Conservation (phyloP, 129 eudicot genomes). For the Glebionis coronaria region DNA sequence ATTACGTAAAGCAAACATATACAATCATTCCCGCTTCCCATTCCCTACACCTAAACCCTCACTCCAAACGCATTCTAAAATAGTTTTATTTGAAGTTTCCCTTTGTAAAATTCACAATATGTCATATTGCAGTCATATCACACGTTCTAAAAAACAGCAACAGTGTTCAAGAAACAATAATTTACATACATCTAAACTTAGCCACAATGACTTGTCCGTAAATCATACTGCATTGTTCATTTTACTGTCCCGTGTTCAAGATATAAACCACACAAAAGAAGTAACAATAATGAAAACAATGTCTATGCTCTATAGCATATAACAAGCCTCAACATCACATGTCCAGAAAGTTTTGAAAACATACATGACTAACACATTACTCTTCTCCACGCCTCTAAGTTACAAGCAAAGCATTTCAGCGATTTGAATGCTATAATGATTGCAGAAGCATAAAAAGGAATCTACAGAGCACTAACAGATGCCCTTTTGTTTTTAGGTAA, state of each 20-base stretch:
- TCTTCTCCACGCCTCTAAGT: not conserved
- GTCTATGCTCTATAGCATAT: not conserved
- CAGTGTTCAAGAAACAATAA: conserved; percentile 13
- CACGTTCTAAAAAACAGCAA: not conserved
- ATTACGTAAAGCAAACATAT: no score
- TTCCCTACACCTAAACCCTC: no score
- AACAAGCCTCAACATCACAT: conserved; percentile 5
- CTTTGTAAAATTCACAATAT: not conserved
- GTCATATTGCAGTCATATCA: conserved; percentile 4
- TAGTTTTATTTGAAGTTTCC: not conserved
- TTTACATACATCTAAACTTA: not conserved
- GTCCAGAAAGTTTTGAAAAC: not conserved
- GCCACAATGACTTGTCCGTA: not conserved
- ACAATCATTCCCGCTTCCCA: no score
- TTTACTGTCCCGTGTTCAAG: conserved; percentile 2
- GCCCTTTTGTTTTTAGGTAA: no score
- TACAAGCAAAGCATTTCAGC: not conserved
- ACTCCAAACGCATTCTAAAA: not conserved
- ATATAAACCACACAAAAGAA: not conserved
- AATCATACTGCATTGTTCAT: conserved; percentile 3
- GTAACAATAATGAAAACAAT: not conserved
- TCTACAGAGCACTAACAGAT: not conserved
- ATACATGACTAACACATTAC: not conserved
- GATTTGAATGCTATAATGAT: not conserved
- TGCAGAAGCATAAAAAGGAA: not conserved